Base-by-base conservation (phyloP, 2,329 filamentous ascomycete species). In the Aspergillus udagawae region DNA sequence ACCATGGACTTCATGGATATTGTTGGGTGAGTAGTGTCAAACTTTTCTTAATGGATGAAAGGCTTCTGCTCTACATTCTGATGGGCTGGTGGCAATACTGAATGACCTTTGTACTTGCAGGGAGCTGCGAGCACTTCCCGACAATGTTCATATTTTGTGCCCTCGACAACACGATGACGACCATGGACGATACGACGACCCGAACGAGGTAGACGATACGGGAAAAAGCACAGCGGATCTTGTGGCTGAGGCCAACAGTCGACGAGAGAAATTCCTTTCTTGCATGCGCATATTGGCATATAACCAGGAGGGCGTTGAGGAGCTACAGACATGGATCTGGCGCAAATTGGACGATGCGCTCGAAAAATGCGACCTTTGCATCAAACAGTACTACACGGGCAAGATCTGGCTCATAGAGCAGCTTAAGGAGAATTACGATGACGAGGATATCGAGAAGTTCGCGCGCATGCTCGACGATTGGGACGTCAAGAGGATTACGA, bases 341-440 rank as follows among this genome's bases (percentile, higher is more conserved):
- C 66, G 73, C 4, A 80, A 82, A 21, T 77, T 89, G 21, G 83
- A 87, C 60, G 70, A 76, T 10, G 82, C 82, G 42, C 78, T 92
- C 25, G 83, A 79, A 56, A 79, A 75, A 56, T 92, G 89, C 72
- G 84, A 90, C 53, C 80, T 83, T 52, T 92, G 89, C 69, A 86
- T 90, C 52, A 81, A 86, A 60, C 86, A 86, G 64, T 92, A 90
- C 82, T 89, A 92, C 71, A 85, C 85, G 68, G 82, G 82, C 29
- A 86, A 89, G 60, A 83, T 83, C 59, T 76, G 78, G 55, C 83
- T 89, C 61, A 75, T 90, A 32, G 83, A 85, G 58, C 78, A 83
- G 50, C 77, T 91, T 54, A 79, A 83, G 64, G 83, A 86, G 80
- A 73, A 72, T 44, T 79, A 79, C 53, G 75, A 79, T 41, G 77